These are phyloP conservation scores for Solioccasus polychromus DNA, from an alignment of 768 basidiomycete genomes.

Conservation along the genomic window DNA sequence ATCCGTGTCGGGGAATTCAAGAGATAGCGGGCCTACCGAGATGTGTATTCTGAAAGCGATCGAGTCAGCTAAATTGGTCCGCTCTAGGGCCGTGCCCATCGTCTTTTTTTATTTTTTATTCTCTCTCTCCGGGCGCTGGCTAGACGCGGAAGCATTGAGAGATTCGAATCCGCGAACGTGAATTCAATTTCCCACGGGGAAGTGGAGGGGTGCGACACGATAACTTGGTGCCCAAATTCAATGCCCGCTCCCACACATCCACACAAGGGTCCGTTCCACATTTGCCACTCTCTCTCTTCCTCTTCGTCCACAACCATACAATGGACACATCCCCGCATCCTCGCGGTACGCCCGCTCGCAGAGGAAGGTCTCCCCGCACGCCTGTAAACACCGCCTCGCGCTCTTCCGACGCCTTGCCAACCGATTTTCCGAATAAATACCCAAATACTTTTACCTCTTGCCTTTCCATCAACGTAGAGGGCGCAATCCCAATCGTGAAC, in stretches of 20 bases:
- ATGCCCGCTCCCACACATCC: conserved; percentile 41
- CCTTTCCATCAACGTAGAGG: conserved; percentile 75
- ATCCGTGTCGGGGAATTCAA: too few species aligned
- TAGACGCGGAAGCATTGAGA: conserved; percentile 32
- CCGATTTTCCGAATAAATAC: conserved; percentile 49
- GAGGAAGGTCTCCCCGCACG: conserved; percentile 60
- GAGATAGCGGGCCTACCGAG: too few species aligned
- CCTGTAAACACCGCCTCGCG: conserved; percentile 43
- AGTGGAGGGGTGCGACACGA: conserved; percentile 34
- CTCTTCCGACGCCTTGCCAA: conserved; percentile 42
- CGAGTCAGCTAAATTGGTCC: too few species aligned
- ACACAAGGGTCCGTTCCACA: conserved; percentile 23
- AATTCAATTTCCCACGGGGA: conserved; percentile 28
- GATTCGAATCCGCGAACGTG: conserved; percentile 34
- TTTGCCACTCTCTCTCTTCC: conserved; percentile 28
- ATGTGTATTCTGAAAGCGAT: too few species aligned
- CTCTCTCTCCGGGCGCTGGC: conserved; percentile 24
- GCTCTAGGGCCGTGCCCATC: too few species aligned
- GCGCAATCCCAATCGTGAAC: conserved; percentile 60
- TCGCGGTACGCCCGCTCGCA: conserved; percentile 60
- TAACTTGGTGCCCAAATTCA: conserved; percentile 40
- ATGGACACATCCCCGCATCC: conserved; percentile 43
- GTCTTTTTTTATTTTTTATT: not conserved
- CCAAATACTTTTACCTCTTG: conserved; percentile 57
- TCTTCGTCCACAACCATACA: too few species aligned